Conservation (phyloP, 768 basidiomycete genomes). For the Myochromella boudieri region DNA sequence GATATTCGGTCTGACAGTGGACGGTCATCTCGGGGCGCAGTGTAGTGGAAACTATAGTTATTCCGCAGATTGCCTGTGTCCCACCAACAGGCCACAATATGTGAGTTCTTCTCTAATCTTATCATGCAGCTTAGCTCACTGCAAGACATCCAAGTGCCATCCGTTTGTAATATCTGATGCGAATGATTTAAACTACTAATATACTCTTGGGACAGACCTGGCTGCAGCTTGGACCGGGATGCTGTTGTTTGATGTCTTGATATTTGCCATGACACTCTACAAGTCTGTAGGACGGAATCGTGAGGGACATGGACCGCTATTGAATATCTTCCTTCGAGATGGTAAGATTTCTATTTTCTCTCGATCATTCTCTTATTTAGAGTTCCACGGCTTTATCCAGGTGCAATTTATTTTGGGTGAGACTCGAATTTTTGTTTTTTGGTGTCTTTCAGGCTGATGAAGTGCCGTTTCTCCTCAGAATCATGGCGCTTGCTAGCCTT, state of each 20-base stretch:
- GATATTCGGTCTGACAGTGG: slow-evolving; percentile 18
- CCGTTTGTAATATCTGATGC: slow-evolving; percentile 13
- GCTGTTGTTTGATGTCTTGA: slow-evolving; percentile 38
- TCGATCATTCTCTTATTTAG: background rate
- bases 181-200: slow-evolving; percentile 2
- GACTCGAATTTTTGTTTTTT: background rate
- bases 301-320: slow-evolving; percentile 20
- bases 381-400: slow-evolving; percentile 19
- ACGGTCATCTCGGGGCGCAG: background rate
- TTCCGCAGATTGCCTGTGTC: background rate
- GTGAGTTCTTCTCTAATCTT: background rate
- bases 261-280: slow-evolving; percentile 39
- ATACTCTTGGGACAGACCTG: slow-evolving; percentile 23
- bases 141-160: slow-evolving; percentile 10
- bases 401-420: slow-evolving; percentile 43
- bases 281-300: slow-evolving; percentile 29
- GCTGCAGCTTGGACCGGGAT: slow-evolving; percentile 40
- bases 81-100: background rate
- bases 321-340: slow-evolving; percentile 40
- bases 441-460: background rate
- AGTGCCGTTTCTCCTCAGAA: slow-evolving; percentile 17
- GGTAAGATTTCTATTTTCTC: slow-evolving; percentile 33
- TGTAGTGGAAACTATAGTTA: too few relatives aligned
- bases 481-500: slow-evolving; percentile 20
- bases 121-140: background rate